phyloP scores from a whole-genome alignment of 768 basidiomycete species.

The Mycena belliarum region DNA sequence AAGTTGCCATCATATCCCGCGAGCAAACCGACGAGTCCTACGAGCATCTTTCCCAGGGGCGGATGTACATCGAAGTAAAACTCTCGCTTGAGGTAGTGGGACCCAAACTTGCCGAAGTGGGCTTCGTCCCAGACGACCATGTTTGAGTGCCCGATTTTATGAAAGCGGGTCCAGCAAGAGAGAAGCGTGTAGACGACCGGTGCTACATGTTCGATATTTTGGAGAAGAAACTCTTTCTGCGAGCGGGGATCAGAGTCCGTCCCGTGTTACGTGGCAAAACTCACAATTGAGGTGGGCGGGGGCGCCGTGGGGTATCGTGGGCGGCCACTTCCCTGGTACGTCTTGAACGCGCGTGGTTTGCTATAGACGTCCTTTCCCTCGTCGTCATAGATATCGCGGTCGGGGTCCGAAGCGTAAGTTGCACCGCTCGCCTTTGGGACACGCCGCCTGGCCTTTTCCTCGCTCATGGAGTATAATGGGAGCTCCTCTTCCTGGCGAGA shows the following conservation, averaged over 20 bases:
- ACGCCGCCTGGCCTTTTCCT: constrained; percentile 67
- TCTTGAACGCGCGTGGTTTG: constrained; percentile 42
- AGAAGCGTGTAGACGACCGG: constrained; percentile 89
- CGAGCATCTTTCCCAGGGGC: constrained; percentile 98
- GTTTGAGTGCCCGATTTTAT: constrained; percentile 85
- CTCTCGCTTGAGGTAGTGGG: constrained; percentile 96
- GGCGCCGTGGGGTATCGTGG: constrained; percentile 61
- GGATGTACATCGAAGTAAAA: constrained; percentile 99
- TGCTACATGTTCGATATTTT: constrained; percentile 78
- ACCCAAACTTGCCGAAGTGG: constrained; percentile 99
- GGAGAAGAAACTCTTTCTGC: constrained; percentile 73
- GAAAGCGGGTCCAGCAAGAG: constrained; percentile 92
- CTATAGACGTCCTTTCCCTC: constrained; percentile 55
- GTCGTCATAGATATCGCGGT: constrained; percentile 41
- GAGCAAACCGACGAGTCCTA: constrained; percentile 88
- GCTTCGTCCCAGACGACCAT: constrained; percentile 98
- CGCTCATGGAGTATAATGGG: constrained; percentile 54
- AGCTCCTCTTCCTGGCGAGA: constrained; percentile 45
- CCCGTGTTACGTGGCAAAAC: constrained; percentile 25
- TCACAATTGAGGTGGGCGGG: constrained; percentile 64
- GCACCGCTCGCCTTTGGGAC: constrained; percentile 29
- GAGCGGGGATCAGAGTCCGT: background rate
- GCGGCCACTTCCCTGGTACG: constrained; percentile 57
- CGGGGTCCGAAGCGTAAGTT: constrained; percentile 24
- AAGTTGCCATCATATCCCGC: constrained; percentile 90